Conservation (phyloP, 306 rosid genomes). For the Cucurbita argyrosperma region DNA sequence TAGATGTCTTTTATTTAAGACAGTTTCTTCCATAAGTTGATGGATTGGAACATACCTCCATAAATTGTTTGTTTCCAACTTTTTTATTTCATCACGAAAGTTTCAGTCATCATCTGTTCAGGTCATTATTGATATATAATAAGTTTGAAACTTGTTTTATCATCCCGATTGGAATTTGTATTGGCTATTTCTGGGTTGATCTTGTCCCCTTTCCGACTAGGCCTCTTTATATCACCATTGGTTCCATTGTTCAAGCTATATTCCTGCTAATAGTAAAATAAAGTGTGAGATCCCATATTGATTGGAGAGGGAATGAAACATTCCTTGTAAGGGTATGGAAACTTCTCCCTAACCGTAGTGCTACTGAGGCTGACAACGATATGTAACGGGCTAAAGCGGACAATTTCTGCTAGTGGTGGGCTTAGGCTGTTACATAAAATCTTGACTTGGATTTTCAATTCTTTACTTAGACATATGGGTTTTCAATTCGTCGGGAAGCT, state of each 20-base stretch:
- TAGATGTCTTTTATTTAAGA: conserved; percentile 1
- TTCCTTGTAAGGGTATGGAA: no score
- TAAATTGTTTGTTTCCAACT: background rate
- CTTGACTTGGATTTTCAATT: no score
- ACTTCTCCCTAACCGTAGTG: no score
- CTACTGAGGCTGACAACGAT: no score
- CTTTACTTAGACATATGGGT: no score
- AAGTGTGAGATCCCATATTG: no score
- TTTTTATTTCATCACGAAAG: background rate
- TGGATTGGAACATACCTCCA: conserved; percentile 13
- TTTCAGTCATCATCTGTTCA: background rate
- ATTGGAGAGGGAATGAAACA: no score
- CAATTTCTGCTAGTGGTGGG: no score
- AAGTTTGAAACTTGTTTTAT: background rate
- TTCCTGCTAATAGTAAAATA: no score
- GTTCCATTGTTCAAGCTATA: background rate
- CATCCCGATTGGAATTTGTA: background rate
- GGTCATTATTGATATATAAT: background rate
- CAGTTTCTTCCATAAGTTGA: conserved; percentile 15
- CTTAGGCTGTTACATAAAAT: no score
- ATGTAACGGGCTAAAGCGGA: no score
- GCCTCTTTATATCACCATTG: background rate
- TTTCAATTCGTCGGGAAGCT: background rate
- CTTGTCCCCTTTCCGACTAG: background rate
- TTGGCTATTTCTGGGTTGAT: background rate